These are phyloP conservation scores for Pelargonium cotyledonis DNA, from an alignment of 441 rosid genomes.

Conservation along the genomic window DNA sequence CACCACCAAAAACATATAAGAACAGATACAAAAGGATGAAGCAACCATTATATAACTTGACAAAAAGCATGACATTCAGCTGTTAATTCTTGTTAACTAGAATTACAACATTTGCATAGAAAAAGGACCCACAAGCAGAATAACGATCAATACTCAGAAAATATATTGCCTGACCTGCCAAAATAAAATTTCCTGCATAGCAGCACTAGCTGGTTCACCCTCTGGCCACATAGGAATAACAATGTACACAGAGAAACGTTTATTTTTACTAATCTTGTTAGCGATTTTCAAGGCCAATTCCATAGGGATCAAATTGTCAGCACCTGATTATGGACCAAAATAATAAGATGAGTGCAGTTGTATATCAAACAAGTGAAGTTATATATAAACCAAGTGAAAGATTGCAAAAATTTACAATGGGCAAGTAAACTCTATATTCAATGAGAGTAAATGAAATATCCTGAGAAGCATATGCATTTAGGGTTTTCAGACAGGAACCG, in stretches of 20 bases:
- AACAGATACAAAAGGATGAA: no score
- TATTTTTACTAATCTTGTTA: constrained; percentile 51
- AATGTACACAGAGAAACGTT: constrained; percentile 62
- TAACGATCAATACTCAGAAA: background rate
- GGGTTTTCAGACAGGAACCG: no score
- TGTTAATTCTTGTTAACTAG: no score
- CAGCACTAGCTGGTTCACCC: constrained; percentile 45
- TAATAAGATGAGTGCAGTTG: background rate
- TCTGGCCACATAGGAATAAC: constrained; percentile 81
- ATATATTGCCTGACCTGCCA: constrained; percentile 49
- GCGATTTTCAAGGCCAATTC: constrained; percentile 73
- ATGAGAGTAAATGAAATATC: background rate
- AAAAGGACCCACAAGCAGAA: no score
- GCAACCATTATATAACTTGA: no score
- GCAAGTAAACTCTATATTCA: no score
- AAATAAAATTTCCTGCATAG: constrained; percentile 53
- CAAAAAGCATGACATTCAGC: no score
- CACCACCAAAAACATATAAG: no score
- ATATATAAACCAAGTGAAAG: background rate
- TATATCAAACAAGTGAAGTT: background rate
- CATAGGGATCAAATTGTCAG: constrained; percentile 64
- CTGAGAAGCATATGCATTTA: background rate
- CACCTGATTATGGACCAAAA: constrained; percentile 32
- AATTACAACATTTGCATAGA: no score
- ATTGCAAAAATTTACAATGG: no score